phyloP scores from a whole-genome alignment of 2,329 filamentous ascomycete genomes.

The Pestalotiopsis sp. region DNA sequence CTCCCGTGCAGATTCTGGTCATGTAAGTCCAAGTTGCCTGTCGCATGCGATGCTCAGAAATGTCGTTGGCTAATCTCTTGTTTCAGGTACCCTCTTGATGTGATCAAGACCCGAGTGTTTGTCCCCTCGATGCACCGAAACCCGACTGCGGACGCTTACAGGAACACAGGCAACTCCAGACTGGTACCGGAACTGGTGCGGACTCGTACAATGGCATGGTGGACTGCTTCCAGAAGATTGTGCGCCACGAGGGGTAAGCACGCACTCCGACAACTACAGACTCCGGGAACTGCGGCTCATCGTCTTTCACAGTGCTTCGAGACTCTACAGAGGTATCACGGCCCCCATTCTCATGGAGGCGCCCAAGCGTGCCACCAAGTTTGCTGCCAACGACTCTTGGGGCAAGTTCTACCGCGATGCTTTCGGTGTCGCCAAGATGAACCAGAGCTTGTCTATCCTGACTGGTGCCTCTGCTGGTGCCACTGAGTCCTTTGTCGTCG shows the following conservation, averaged over 20 bases:
- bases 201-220: slow-evolving; percentile 96
- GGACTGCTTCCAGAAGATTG: slow-evolving; percentile 97
- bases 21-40: slow-evolving; percentile 60
- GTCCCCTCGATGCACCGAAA: slow-evolving; percentile 32
- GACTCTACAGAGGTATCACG: slow-evolving; percentile 92
- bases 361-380: slow-evolving; percentile 88
- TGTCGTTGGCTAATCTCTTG: slow-evolving; percentile 10
- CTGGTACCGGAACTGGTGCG: slow-evolving; percentile 69
- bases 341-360: slow-evolving; percentile 98
- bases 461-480: slow-evolving; percentile 94
- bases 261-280: slow-evolving; percentile 1
- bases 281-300: slow-evolving; percentile 12
- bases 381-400: slow-evolving; percentile 98
- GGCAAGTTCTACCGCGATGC: slow-evolving; percentile 88
- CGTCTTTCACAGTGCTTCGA: slow-evolving; percentile 66
- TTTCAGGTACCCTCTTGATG: slow-evolving; percentile 93
- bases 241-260: slow-evolving; percentile 87
- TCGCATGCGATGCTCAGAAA: slow-evolving; percentile 20
- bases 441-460: slow-evolving; percentile 85
- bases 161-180: slow-evolving; percentile 77
- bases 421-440: slow-evolving; percentile 87
- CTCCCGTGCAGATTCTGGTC: slow-evolving; percentile 70
- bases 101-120: slow-evolving; percentile 97
- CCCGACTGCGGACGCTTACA: slow-evolving; percentile 10
- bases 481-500: slow-evolving; percentile 94